phyloP scores from a whole-genome alignment of 2,329 filamentous ascomycete genomes.

The Ascochyta lentis region DNA sequence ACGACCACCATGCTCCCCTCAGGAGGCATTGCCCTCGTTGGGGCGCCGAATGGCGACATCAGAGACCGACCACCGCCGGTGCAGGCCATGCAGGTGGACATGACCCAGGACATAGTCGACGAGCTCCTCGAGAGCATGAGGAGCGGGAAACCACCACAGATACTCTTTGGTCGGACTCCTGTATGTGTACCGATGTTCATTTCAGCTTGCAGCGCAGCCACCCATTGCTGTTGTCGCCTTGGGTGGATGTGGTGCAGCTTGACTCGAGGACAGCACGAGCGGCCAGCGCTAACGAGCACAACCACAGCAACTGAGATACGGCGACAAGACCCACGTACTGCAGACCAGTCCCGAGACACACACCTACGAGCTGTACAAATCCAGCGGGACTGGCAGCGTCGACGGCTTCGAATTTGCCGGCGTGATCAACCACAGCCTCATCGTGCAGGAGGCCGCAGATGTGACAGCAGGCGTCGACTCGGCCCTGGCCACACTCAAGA shows the following conservation, averaged over 20 bases:
- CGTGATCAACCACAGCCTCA: conserved; percentile 63
- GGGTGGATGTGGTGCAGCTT: conserved; percentile 13
- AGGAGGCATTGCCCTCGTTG: conserved; percentile 47
- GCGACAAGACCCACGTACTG: conserved; percentile 63
- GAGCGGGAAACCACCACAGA: conserved; percentile 47
- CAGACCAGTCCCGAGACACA: conserved; percentile 60
- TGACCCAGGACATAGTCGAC: conserved; percentile 50
- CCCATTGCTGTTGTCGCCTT: conserved; percentile 11
- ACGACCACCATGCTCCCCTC: conserved; percentile 35
- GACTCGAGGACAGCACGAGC: conserved; percentile 22
- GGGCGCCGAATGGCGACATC: conserved; percentile 48
- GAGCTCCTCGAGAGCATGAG: conserved; percentile 48
- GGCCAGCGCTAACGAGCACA: conserved; percentile 38
- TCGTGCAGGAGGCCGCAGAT: conserved; percentile 61
- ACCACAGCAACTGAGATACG: conserved; percentile 62
- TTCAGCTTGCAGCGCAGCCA: conserved; percentile 10
- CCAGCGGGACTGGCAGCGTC: conserved; percentile 48
- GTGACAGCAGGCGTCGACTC: conserved; percentile 64
- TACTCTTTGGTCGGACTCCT: conserved; percentile 49
- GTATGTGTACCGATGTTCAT: conserved; percentile 39
- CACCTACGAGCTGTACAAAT: conserved; percentile 64
- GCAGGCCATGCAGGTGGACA: conserved; percentile 52
- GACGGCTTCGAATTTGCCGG: conserved; percentile 62
- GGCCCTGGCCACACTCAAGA: conserved; percentile 65
- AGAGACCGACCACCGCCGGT: conserved; percentile 38